Evolutionary conservation across 192 early-diverging fungal species (phyloP).

Genomic region (Linnemannia zychae): DNA sequence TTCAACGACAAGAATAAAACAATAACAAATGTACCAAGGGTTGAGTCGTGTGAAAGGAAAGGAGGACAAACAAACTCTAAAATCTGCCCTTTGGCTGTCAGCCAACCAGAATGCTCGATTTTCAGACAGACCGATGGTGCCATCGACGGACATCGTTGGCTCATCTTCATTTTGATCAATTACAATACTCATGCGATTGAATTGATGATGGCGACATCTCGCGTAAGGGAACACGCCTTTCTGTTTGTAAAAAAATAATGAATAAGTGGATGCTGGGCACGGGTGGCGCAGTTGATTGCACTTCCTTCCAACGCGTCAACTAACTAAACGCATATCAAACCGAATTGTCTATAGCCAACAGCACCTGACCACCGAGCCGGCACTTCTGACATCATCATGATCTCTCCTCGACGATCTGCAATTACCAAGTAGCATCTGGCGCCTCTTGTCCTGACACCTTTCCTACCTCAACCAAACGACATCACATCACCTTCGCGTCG

Average conservation of each 20-base stretch:
- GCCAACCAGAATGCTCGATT: constrained; percentile 3
- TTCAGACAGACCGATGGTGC: constrained; percentile 5
- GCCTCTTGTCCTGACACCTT: neutral
- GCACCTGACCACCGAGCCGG: neutral
- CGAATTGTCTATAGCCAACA: no score
- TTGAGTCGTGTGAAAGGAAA: neutral
- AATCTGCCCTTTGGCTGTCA: neutral
- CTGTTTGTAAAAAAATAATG: neutral
- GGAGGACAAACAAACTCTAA: neutral
- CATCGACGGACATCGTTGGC: constrained; percentile 6
- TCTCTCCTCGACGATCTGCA: no score
- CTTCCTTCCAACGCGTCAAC: neutral
- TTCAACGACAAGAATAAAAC: neutral
- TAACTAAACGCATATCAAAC: no score
- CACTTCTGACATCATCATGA: constrained; percentile 6
- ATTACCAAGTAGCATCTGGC: no score
- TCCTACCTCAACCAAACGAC: neutral
- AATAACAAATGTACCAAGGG: neutral
- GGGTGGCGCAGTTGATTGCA: no score
- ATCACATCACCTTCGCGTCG: neutral
- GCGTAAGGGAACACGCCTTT: neutral
- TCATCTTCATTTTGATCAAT: neutral
- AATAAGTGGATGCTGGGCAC: no score
- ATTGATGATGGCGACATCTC: neutral
- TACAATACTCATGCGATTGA: neutral